phyloP scores from a whole-genome alignment of 1,284 basidiomycete genomes.

The Acaromyces ingoldii region DNA sequence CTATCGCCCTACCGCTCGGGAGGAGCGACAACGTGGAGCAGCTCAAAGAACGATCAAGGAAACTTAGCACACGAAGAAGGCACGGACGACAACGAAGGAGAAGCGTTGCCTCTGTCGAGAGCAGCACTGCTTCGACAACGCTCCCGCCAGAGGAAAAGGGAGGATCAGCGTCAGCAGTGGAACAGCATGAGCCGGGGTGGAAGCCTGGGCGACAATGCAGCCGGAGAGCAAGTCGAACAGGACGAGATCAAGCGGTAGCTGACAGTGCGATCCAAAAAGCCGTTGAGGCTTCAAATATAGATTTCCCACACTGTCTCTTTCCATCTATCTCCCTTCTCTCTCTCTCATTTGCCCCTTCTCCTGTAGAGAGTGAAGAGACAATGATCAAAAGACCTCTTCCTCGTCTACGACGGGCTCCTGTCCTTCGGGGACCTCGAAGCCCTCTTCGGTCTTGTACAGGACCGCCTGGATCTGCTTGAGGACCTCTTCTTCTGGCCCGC shows the following conservation, averaged over 20 bases:
- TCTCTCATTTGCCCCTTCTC: too few relatives aligned
- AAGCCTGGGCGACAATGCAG: constrained; percentile 22
- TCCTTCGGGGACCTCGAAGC: constrained; percentile 49
- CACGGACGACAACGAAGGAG: neutral
- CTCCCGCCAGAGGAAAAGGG: neutral
- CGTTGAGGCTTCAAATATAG: too few relatives aligned
- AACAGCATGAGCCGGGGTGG: constrained; percentile 25
- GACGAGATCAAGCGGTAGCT: too few relatives aligned
- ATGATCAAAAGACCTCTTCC: constrained; percentile 4
- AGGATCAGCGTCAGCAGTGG: constrained; percentile 7
- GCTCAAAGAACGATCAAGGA: too few relatives aligned
- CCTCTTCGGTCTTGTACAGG: constrained; percentile 78
- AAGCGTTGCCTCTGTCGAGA: neutral
- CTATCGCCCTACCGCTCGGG: too few relatives aligned
- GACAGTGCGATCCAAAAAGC: too few relatives aligned
- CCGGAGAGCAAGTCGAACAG: too few relatives aligned
- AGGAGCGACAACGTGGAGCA: too few relatives aligned
- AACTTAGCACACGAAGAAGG: too few relatives aligned
- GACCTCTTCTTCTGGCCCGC: constrained; percentile 59
- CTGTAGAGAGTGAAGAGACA: too few relatives aligned
- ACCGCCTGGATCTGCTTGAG: constrained; percentile 85
- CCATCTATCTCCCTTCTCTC: too few relatives aligned
- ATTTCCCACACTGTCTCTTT: too few relatives aligned
- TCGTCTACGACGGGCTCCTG: constrained; percentile 12
- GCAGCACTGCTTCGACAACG: constrained; percentile 7